These are phyloP conservation scores for Bryum argenteum DNA, from an alignment of 225 moss, liverwort and hornwort genomes.

Conservation along the genomic window DNA sequence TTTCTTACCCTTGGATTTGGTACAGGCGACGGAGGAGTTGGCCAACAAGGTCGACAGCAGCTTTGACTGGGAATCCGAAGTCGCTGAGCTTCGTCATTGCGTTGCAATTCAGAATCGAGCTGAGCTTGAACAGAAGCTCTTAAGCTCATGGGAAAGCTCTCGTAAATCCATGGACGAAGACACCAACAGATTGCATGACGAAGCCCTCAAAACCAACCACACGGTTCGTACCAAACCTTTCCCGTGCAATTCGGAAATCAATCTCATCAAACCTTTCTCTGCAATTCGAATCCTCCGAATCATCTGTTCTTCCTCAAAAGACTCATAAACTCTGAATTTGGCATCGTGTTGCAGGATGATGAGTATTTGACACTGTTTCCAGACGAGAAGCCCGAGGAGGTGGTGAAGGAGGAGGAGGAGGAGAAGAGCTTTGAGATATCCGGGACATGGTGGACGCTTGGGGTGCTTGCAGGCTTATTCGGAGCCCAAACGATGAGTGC, in stretches of 20 bases:
- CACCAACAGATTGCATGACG: conserved; percentile 45
- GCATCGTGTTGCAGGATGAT: conserved; percentile 18
- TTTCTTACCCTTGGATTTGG: not conserved
- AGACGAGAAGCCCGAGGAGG: conserved; percentile 12
- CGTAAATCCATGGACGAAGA: conserved; percentile 43
- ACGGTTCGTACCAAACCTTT: conserved; percentile 25
- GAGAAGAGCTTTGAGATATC: conserved; percentile 39
- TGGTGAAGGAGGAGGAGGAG: not conserved
- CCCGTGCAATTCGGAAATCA: too few species aligned
- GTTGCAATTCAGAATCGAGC: conserved; percentile 37
- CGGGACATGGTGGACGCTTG: conserved; percentile 52
- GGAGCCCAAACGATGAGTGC: conserved; percentile 34
- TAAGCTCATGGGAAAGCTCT: conserved; percentile 62
- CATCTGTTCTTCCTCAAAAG: too few species aligned
- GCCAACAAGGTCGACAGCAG: conserved; percentile 65
- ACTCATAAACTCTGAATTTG: too few species aligned
- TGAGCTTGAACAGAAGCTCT: conserved; percentile 57
- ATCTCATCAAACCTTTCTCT: not conserved
- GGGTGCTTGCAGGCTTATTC: conserved; percentile 38
- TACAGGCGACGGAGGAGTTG: conserved; percentile 77
- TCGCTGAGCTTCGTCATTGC: conserved; percentile 59
- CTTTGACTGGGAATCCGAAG: conserved; percentile 95
- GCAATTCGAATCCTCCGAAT: not conserved
- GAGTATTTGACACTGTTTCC: conserved; percentile 27
- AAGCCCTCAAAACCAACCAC: conserved; percentile 42